Percentiles rank a stretch among this genome's conserved stretches.
phyloP scores from a whole-genome alignment of 306 rosid species.

The Luffa acutangula region DNA sequence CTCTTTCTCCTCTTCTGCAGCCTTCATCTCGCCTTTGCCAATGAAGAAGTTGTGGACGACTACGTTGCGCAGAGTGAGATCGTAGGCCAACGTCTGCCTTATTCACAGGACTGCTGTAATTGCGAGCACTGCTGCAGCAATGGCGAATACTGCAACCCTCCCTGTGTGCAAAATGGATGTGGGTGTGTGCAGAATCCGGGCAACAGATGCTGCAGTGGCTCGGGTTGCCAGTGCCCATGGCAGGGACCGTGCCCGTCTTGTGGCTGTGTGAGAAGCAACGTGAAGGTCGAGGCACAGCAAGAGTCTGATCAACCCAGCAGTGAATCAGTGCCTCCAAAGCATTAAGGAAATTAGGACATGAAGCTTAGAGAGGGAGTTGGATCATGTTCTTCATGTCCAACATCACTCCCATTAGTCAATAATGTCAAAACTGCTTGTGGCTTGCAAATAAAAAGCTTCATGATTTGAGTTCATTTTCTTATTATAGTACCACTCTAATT shows the following conservation, averaged over 20 bases:
- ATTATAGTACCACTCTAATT: neutral
- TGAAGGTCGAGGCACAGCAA: neutral
- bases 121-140: neutral
- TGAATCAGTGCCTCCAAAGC: neutral
- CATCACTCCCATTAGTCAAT: neutral
- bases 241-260: neutral
- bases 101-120: neutral
- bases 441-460: conserved; percentile 8
- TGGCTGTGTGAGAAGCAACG: neutral
- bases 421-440: neutral
- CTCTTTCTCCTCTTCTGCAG: conserved; percentile 1
- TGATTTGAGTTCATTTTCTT: neutral
- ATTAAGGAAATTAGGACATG: neutral
- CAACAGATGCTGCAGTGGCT: neutral
- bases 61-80: neutral
- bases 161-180: neutral
- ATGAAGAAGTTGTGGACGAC: neutral
- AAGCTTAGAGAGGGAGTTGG: neutral
- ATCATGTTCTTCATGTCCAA: neutral
- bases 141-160: neutral
- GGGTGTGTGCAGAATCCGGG: neutral
- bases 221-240: neutral
- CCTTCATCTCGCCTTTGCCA: neutral
- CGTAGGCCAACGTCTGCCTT: neutral
- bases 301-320: neutral